A percentile compares a stretch with the other conserved stretches of the same genome.
phyloP scores from a whole-genome alignment of 2,329 filamentous ascomycete genomes.

The Nothopassalora personata region DNA sequence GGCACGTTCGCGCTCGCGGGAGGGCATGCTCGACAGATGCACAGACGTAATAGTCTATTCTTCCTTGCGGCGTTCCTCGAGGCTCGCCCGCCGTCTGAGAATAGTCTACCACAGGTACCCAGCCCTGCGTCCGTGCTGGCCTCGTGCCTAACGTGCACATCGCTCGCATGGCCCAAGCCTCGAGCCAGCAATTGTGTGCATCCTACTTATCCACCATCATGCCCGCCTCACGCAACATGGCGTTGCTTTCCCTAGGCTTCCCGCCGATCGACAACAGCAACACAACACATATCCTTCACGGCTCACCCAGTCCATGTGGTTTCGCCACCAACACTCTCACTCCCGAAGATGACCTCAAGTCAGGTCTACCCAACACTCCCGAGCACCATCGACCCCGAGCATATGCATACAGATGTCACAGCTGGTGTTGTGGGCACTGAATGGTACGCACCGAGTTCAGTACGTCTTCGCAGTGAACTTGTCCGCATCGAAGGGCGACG shows the following conservation, averaged over 20 bases:
- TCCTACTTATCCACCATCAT: slow-evolving; percentile 32
- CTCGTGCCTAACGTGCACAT: slow-evolving; percentile 16
- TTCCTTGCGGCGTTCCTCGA: slow-evolving; percentile 3
- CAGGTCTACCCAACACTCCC: slow-evolving; percentile 25
- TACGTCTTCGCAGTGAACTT: slow-evolving; percentile 19
- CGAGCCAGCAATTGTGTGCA: slow-evolving; percentile 15
- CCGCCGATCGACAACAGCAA: slow-evolving; percentile 20
- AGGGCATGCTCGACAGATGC: background rate
- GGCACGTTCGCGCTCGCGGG: background rate
- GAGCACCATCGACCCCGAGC: slow-evolving; percentile 25
- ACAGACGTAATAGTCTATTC: background rate
- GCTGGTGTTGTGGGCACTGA: slow-evolving; percentile 22
- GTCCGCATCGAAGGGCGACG: background rate
- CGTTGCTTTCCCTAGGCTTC: slow-evolving; percentile 20
- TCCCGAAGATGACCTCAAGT: slow-evolving; percentile 26
- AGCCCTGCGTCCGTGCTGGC: slow-evolving; percentile 18
- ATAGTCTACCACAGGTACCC: slow-evolving; percentile 7
- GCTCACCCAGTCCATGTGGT: slow-evolving; percentile 22
- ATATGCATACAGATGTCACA: slow-evolving; percentile 24
- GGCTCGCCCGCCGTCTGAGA: slow-evolving; percentile 5
- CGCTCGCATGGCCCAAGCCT: slow-evolving; percentile 11
- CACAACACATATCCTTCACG: slow-evolving; percentile 18
- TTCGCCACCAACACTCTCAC: slow-evolving; percentile 9
- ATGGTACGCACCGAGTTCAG: slow-evolving; percentile 30
- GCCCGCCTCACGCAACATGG: slow-evolving; percentile 21